Evolutionary conservation across 148 eudicot species (phyloP).

Genomic region (Amaranthus hypochondriacus): DNA sequence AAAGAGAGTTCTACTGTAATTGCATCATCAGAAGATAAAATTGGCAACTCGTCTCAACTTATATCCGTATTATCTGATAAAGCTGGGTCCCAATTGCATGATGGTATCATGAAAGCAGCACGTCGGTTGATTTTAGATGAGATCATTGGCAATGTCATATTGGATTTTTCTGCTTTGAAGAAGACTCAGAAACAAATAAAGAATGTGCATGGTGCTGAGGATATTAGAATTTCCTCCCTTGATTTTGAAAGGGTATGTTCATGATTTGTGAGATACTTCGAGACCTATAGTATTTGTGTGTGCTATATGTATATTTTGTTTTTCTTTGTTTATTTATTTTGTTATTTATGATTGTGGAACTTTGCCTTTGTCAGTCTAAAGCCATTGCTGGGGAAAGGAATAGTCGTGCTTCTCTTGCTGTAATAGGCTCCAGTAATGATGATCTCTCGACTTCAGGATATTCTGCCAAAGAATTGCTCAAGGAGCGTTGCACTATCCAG

Average conservation of each 20-base stretch:
- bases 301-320: constrained; percentile 12
- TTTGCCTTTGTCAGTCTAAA: constrained; percentile 35
- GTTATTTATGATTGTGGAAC: constrained; percentile 10
- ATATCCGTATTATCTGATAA: constrained; percentile 58
- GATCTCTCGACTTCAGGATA: constrained; percentile 18
- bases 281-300: neutral
- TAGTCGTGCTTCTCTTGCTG: constrained; percentile 24
- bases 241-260: constrained; percentile 39
- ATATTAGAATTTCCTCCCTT: constrained; percentile 25
- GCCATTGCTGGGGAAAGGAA: constrained; percentile 23
- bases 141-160: constrained; percentile 59
- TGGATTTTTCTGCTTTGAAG: constrained; percentile 50
- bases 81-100: constrained; percentile 71
- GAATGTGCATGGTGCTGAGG: constrained; percentile 32
- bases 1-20: constrained; percentile 28
- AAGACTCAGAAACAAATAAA: constrained; percentile 46
- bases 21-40: constrained; percentile 18
- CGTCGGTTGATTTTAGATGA: constrained; percentile 74
- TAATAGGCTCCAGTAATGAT: constrained; percentile 23
- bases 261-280: neutral
- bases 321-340: neutral
- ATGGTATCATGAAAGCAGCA: constrained; percentile 72
- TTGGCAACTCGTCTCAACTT: constrained; percentile 22
- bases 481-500: constrained; percentile 12
- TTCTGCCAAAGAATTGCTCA: constrained; percentile 14